Evolutionary conservation across 345 rosid genomes (phyloP).

Genomic region (Citrus reticulata): DNA sequence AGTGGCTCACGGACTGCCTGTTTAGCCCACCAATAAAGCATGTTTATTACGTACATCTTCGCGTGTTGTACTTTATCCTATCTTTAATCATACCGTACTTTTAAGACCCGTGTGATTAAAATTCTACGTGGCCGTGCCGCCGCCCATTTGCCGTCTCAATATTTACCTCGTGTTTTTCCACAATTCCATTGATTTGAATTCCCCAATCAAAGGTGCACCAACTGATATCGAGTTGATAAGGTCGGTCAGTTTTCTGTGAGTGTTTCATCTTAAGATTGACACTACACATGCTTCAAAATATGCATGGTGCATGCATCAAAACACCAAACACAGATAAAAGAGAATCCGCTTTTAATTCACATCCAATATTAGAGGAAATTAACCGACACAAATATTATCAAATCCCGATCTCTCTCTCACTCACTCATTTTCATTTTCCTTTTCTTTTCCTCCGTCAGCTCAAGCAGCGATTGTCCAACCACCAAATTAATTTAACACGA

Average conservation of each 20-base stretch:
- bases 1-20: no score
- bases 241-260: not conserved
- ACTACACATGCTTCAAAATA: not conserved
- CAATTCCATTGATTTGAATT: not conserved
- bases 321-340: not conserved
- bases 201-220: not conserved
- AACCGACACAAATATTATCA: not conserved
- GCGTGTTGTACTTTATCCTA: rapidly evolving
- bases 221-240: not conserved
- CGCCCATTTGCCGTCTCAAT: no score
- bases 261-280: not conserved
- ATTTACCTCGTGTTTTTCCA: not conserved
- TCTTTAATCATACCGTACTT: no score
- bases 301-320: not conserved
- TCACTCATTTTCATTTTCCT: no score
- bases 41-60: no score
- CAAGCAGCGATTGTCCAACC: not conserved
- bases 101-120: rapidly evolving
- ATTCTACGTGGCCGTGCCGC: no score
- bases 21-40: no score
- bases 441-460: no score
- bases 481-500: not conserved
- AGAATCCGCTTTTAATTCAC: not conserved
- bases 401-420: not conserved
- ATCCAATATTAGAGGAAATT: not conserved